Percentiles rank a stretch among this genome's conserved stretches.
Conservation (phyloP, 352 stramenopile genomes). For the Globisporangium polare region DNA sequence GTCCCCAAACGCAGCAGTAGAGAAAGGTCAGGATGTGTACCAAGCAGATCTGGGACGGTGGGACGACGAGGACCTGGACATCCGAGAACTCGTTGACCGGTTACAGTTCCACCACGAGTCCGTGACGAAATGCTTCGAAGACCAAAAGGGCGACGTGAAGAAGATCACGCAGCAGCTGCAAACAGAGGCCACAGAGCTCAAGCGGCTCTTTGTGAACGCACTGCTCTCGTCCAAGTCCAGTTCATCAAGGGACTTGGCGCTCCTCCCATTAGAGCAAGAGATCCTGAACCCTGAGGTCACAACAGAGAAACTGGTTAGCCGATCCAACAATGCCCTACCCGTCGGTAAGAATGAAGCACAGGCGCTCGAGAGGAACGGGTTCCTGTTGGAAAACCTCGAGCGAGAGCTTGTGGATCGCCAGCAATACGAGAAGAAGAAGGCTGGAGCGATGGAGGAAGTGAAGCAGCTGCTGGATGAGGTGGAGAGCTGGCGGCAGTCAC, state of each 20-base stretch:
- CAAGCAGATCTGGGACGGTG: slow-evolving; percentile 54
- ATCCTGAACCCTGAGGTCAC: slow-evolving; percentile 14
- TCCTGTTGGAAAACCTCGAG: slow-evolving; percentile 44
- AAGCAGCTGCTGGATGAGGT: slow-evolving; percentile 28
- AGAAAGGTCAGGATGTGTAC: slow-evolving; percentile 19
- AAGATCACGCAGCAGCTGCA: slow-evolving; percentile 67
- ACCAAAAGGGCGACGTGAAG: slow-evolving; percentile 63
- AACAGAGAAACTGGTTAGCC: not conserved
- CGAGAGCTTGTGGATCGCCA: slow-evolving; percentile 24
- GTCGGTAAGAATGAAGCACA: not conserved
- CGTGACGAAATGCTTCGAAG: slow-evolving; percentile 67
- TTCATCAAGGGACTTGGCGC: not conserved
- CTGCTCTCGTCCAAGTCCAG: slow-evolving; percentile 28
- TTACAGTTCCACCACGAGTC: slow-evolving; percentile 78
- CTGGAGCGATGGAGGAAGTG: slow-evolving; percentile 5
- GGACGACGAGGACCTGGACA: slow-evolving; percentile 72
- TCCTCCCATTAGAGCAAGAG: not conserved
- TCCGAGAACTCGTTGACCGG: slow-evolving; percentile 70
- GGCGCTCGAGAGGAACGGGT: slow-evolving; percentile 20
- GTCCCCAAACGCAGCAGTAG: not conserved
- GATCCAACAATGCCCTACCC: not conserved
- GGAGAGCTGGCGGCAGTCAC: slow-evolving; percentile 31
- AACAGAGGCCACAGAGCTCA: slow-evolving; percentile 58
- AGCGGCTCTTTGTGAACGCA: slow-evolving; percentile 58
- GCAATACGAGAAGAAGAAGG: slow-evolving; percentile 19